Evolutionary conservation across 2,329 filamentous ascomycete genomes (phyloP).

Genomic region (Colletotrichum somersetense): DNA sequence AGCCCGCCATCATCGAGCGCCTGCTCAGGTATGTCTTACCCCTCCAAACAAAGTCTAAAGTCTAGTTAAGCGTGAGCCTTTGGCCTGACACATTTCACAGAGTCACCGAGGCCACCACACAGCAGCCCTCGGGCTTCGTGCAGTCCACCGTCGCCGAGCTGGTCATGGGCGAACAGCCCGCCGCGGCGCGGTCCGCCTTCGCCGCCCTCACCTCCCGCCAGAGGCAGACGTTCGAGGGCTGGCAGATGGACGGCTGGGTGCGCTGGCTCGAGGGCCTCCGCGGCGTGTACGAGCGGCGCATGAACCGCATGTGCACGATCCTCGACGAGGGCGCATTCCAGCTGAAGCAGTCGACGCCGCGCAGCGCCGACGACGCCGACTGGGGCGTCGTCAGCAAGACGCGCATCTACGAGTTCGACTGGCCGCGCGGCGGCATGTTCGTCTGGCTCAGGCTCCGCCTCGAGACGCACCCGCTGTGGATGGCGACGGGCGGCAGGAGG

Average conservation of each 20-base stretch:
- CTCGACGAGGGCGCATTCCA: conserved; percentile 77
- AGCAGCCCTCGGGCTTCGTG: conserved; percentile 90
- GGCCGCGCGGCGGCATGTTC: conserved; percentile 93
- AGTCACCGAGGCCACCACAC: conserved; percentile 82
- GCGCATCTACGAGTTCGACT: conserved; percentile 79
- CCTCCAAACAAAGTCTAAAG: too few species aligned
- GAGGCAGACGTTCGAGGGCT: conserved; percentile 68
- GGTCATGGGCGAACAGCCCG: conserved; percentile 77
- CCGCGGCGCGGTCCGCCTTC: conserved; percentile 58
- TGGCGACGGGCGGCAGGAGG: conserved; percentile 47
- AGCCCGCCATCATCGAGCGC: conserved; percentile 82
- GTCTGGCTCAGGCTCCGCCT: conserved; percentile 83
- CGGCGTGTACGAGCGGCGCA: conserved; percentile 85
- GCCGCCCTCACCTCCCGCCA: conserved; percentile 59
- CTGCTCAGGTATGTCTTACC: conserved; percentile 57
- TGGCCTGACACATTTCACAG: conserved; percentile 55
- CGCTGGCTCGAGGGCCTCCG: conserved; percentile 90
- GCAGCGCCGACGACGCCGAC: conserved; percentile 63
- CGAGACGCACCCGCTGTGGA: conserved; percentile 77
- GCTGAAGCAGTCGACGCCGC: conserved; percentile 71
- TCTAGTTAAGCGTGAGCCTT: too few species aligned
- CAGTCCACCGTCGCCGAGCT: conserved; percentile 85
- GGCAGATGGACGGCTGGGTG: conserved; percentile 89
- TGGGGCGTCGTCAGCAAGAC: conserved; percentile 84
- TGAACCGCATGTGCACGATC: conserved; percentile 81